phyloP scores from a whole-genome alignment of 2,329 filamentous ascomycete species.

The Amylocarpus encephaloides region DNA sequence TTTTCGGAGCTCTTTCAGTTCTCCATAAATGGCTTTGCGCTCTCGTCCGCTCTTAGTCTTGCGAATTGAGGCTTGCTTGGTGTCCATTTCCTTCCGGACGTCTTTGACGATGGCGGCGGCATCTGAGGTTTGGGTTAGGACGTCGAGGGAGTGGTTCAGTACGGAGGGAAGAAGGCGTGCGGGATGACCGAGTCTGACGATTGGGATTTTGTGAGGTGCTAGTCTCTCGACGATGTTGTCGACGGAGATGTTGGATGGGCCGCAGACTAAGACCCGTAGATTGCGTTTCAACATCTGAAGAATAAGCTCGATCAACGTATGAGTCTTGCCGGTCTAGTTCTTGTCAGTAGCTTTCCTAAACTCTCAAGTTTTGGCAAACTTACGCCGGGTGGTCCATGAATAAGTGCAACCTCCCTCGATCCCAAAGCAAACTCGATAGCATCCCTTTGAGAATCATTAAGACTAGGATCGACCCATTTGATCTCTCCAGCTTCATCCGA shows the following conservation, averaged over 20 bases:
- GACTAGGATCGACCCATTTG: slow-evolving; percentile 53
- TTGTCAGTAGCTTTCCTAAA: slow-evolving; percentile 5
- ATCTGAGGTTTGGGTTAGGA: slow-evolving; percentile 84
- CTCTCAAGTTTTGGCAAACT: slow-evolving; percentile 22
- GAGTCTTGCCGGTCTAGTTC: slow-evolving; percentile 79
- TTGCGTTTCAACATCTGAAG: slow-evolving; percentile 75
- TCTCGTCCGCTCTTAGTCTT: slow-evolving; percentile 81
- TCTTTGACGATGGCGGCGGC: slow-evolving; percentile 85
- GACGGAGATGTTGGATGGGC: slow-evolving; percentile 92
- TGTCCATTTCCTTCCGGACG: slow-evolving; percentile 86
- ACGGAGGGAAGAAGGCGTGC: slow-evolving; percentile 85
- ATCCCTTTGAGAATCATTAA: slow-evolving; percentile 63
- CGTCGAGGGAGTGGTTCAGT: slow-evolving; percentile 81
- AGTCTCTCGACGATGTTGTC: slow-evolving; percentile 92
- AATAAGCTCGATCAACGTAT: slow-evolving; percentile 92
- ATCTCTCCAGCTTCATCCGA: slow-evolving; percentile 41
- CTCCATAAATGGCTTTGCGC: slow-evolving; percentile 72
- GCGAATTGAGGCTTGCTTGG: slow-evolving; percentile 79
- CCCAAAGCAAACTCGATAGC: slow-evolving; percentile 77
- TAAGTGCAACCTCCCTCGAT: slow-evolving; percentile 74
- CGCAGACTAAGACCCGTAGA: slow-evolving; percentile 81
- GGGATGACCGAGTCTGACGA: slow-evolving; percentile 87
- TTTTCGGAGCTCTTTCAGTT: slow-evolving; percentile 77
- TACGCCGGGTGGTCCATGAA: slow-evolving; percentile 87
- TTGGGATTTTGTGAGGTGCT: slow-evolving; percentile 76